Evolutionary conservation across 1,284 basidiomycete genomes (phyloP).

Genomic region (Ustilago crameri): DNA sequence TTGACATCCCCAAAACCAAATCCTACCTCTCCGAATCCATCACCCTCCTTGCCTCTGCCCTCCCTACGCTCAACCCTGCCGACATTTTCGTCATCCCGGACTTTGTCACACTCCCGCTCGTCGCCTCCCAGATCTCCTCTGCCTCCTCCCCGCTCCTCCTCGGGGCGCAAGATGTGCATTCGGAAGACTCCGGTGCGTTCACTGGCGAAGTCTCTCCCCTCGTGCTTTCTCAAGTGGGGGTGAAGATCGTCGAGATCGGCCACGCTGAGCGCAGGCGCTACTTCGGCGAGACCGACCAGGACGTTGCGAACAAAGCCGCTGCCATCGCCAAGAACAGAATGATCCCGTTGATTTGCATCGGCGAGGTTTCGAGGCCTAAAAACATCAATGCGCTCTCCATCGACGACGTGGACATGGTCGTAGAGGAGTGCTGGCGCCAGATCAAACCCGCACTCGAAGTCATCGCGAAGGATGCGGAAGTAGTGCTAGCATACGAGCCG

Average conservation of each 20-base stretch:
- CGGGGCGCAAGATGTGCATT: slow-evolving; percentile 60
- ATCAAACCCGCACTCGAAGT: slow-evolving; percentile 47
- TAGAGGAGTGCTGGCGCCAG: slow-evolving; percentile 61
- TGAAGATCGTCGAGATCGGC: slow-evolving; percentile 61
- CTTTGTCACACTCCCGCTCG: slow-evolving; percentile 54
- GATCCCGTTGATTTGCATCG: slow-evolving; percentile 62
- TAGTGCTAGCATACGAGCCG: slow-evolving; percentile 63
- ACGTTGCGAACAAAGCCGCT: slow-evolving; percentile 53
- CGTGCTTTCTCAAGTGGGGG: slow-evolving; percentile 56
- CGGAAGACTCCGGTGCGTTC: slow-evolving; percentile 56
- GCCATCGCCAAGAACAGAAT: slow-evolving; percentile 49
- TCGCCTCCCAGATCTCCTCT: slow-evolving; percentile 20
- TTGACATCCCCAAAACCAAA: slow-evolving; percentile 53
- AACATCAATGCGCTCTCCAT: slow-evolving; percentile 27
- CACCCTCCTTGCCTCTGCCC: slow-evolving; percentile 17
- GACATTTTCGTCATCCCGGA: slow-evolving; percentile 64
- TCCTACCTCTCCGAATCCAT: slow-evolving; percentile 31
- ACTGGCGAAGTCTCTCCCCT: slow-evolving; percentile 63
- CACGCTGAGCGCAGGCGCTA: slow-evolving; percentile 59
- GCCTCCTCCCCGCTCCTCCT: slow-evolving; percentile 30
- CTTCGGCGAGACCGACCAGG: slow-evolving; percentile 61
- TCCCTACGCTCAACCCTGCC: slow-evolving; percentile 16
- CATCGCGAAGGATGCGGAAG: slow-evolving; percentile 20
- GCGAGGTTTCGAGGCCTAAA: slow-evolving; percentile 46
- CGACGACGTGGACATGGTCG: slow-evolving; percentile 38